These are phyloP conservation scores for Chalciporus sphaerocephalus DNA, from an alignment of 768 basidiomycete genomes.

Conservation along the genomic window DNA sequence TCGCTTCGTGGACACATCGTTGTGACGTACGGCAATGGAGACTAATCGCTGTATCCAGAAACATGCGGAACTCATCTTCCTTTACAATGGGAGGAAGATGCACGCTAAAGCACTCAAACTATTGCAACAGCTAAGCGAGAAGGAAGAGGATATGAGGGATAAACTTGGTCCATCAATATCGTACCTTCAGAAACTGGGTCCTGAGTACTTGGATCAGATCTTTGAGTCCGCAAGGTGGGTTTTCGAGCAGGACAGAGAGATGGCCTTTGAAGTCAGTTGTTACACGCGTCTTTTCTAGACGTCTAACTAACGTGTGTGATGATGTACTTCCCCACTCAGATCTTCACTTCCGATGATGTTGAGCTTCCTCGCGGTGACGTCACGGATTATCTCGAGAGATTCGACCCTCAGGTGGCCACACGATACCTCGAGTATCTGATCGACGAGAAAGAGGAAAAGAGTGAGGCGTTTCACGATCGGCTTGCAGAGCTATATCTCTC, in stretches of 20 bases:
- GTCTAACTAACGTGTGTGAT: neutral
- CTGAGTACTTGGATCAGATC: conserved; percentile 75
- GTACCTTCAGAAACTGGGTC: conserved; percentile 88
- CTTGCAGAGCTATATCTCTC: conserved; percentile 82
- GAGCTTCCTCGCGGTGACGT: conserved; percentile 80
- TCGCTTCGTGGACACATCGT: neutral
- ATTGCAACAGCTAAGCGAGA: conserved; percentile 73
- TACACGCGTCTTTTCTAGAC: neutral
- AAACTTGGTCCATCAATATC: conserved; percentile 79
- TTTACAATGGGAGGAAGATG: conserved; percentile 96
- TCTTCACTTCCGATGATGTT: conserved; percentile 93
- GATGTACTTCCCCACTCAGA: conserved; percentile 40
- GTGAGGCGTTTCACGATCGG: conserved; percentile 76
- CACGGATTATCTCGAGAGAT: conserved; percentile 69
- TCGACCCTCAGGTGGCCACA: conserved; percentile 65
- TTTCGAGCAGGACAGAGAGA: conserved; percentile 64
- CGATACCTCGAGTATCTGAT: conserved; percentile 87
- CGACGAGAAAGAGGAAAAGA: conserved; percentile 63
- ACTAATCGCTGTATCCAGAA: conserved; percentile 49
- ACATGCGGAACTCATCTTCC: conserved; percentile 82
- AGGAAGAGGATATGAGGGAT: conserved; percentile 72
- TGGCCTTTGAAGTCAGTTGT: conserved; percentile 68
- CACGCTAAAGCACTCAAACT: conserved; percentile 82
- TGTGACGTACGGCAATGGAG: neutral
- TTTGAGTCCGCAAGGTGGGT: conserved; percentile 84